A percentile compares a stretch with the other conserved stretches of the same genome.
These are phyloP conservation scores for Barnettozyma populi DNA, from an alignment of 805 yeast species.

Conservation along the genomic window DNA sequence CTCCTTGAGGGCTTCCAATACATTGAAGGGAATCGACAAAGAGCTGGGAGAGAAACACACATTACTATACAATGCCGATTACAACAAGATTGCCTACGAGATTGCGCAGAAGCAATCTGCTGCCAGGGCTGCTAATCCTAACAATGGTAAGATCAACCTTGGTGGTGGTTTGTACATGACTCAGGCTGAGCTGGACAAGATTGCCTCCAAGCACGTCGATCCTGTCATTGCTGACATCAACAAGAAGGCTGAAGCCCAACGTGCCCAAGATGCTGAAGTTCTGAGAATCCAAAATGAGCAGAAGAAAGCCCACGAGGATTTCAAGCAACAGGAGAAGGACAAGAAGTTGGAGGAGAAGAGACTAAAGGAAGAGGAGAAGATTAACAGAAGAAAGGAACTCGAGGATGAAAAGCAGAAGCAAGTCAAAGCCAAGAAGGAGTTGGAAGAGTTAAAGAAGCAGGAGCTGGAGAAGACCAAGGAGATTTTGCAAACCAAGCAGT, in stretches of 20 bases:
- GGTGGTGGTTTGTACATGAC: conserved; percentile 88
- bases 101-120: conserved; percentile 66
- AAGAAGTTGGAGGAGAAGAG: conserved; percentile 36
- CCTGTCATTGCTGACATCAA: conserved; percentile 79
- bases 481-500: conserved; percentile 32
- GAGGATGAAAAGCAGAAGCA: conserved; percentile 29
- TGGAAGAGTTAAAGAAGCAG: conserved; percentile 30
- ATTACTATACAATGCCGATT: conserved; percentile 41
- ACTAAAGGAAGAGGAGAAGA: conserved; percentile 32
- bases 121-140: conserved; percentile 39
- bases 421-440: conserved; percentile 25
- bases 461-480: conserved; percentile 30
- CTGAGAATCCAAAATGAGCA: conserved; percentile 32
- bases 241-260: conserved; percentile 63
- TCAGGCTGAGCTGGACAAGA: conserved; percentile 65
- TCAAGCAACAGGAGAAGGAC: conserved; percentile 34
- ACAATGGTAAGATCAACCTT: conserved; percentile 55
- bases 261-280: conserved; percentile 47
- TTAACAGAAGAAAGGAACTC: conserved; percentile 30
- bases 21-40: conserved; percentile 36
- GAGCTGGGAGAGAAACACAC: conserved; percentile 34
- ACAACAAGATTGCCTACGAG: conserved; percentile 68
- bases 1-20: conserved; percentile 40
- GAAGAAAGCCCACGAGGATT: conserved; percentile 34
- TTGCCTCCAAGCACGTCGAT: conserved; percentile 74